Base-by-base conservation (phyloP, 257 asterid species). In the Scutellaria barbata region DNA sequence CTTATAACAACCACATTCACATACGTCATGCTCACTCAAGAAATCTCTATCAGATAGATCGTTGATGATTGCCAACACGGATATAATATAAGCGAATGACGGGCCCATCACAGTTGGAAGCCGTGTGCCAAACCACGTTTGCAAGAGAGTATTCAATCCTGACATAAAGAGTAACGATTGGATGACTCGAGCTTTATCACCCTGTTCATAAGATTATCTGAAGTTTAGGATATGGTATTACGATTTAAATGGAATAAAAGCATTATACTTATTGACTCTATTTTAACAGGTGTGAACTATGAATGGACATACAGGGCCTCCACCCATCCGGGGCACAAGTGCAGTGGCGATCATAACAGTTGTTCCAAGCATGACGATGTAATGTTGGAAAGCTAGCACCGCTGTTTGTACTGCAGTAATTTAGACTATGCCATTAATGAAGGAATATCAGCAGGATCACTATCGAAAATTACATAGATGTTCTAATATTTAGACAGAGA, bases 71-170 rank as follows among this genome's bases (percentile, higher is more conserved):
- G 90, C 75, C 69, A 92, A 68, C 18, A 90, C 97, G 1, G 98
- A 80, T 76, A 95, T 80, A 18, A 84, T 43, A 81, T 84, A 95
- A 75, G 99, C 88, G 76, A 88, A 87, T 13, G 98, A 95, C 3
- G 98, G 99, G 73, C 97, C 97, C 90, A 95, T 89, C 59, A 95
- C 99, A 0, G 98, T 95, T 20, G 99, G 99, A 69, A 95, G 98
- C 17, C 99, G 89, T 33, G 97, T 83, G 59, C 99, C 99, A 35
- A 95, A 75, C 85, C 95, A 87, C 12, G 97, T 92, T 63, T 95
- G 99, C 78, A 92, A 39, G 65, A 92, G 97, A 4, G 98, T 95
- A 75, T 92, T 92, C 46, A 95, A 73, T 68, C 96, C 99, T 1
- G 98, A 88, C 90, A 89, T 88, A 74, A 95, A 92, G 70, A 95